These are phyloP conservation scores for Lablab purpureus DNA, from an alignment of 306 rosid species.

Conservation along the genomic window DNA sequence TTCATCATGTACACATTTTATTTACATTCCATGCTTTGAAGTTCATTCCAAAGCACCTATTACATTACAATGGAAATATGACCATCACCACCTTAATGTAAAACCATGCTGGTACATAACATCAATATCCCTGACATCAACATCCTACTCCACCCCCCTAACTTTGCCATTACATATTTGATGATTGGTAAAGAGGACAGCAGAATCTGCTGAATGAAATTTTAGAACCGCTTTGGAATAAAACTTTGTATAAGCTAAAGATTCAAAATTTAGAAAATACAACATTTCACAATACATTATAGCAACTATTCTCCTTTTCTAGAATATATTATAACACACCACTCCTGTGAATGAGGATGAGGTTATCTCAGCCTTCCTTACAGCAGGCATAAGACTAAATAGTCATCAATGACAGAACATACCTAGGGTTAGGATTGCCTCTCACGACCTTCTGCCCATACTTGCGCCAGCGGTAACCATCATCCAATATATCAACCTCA, in stretches of 20 bases:
- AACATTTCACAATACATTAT: conserved; percentile 20
- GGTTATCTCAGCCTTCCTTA: conserved; percentile 3
- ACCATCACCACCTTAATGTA: conserved; percentile 16
- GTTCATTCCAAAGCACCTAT: conserved; percentile 16
- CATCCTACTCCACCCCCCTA: not conserved
- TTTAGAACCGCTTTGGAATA: conserved; percentile 1
- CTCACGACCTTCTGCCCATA: conserved; percentile 99
- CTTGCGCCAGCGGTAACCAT: conserved; percentile 99
- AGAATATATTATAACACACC: not conserved
- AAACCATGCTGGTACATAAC: conserved; percentile 14
- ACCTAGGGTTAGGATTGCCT: conserved; percentile 99
- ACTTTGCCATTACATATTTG: conserved; percentile 6
- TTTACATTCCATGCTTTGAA: conserved; percentile 18
- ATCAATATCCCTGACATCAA: conserved; percentile 34
- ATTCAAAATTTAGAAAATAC: conserved; percentile 30
- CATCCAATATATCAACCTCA: conserved; percentile 99
- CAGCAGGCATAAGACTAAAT: not conserved
- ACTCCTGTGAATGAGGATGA: conserved; percentile 5
- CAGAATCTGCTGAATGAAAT: not conserved
- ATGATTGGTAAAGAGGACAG: not conserved
- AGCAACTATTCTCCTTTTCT: conserved; percentile 10
- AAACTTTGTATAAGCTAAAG: conserved; percentile 1
- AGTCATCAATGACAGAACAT: conserved; percentile 43
- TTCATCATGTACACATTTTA: not conserved
- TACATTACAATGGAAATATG: conserved; percentile 14